Base-by-base conservation (phyloP, 257 asterid species). In the Apocynum venetum region DNA sequence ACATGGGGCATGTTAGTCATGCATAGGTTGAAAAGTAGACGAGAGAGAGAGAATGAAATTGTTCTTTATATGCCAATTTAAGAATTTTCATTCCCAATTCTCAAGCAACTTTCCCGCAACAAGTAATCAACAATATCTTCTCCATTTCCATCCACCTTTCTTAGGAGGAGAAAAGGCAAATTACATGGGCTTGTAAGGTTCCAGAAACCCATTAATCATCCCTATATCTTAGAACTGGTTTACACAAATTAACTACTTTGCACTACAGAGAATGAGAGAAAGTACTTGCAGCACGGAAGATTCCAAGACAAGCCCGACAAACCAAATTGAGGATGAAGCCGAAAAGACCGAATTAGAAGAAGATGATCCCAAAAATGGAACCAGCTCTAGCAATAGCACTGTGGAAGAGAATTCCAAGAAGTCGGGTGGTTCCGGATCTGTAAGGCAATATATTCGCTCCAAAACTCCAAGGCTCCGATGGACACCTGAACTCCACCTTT, bases 401-500 rank as follows among this genome's bases (percentile, higher is more conserved):
- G 92, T 94, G 7, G 97, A 94, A 84, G 97, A 92, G 84, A 85
- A 79, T 77, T 89, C 91, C 3, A 89, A 88, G 74, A 89, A 81
- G 85, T 67, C 78, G 31, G 85, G 67, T 19, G 55, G 55, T 3
- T 82, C 89, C 36, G 98, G 93, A 87, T 89, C 96, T 72, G 97
- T 94, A 19, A 82, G 98, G 82, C 97, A 83, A 48, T 94, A 94
- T 59, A 61, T 85, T 76, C 93, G 98, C 20, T 94, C 98, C 0
- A 94, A 90, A 80, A 94, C 89, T 5, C 96, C 97, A 14, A 86
- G 98, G 38, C 94, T 94, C 43, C 88, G 98, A 14, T 92, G 97
- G 98, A 94, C 97, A 0, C 96, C 97, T 49, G 94, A 92, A 84
- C 97, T 94, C 81, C 96, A 92, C 61, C 91, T 90, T 84, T 86